Base-by-base conservation (phyloP, 148 eudicot species). In the Vaccinium vitisidaea region DNA sequence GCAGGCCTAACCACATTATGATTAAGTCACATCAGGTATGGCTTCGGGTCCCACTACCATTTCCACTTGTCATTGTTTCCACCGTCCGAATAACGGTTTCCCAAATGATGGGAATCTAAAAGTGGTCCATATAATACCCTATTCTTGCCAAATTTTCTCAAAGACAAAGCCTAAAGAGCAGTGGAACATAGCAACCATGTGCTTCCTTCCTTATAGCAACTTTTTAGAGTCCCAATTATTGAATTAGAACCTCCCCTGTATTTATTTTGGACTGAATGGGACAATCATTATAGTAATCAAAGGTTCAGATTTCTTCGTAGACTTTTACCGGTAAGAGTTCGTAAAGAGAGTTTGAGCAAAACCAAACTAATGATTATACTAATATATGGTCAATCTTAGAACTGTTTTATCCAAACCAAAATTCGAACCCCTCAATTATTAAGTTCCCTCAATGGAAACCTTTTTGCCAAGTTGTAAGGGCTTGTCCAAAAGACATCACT, bases 121-220 rank as follows among this genome's bases (percentile, higher is more conserved):
- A 6, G 80, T 49, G 80, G 80, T 77, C 80, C 80, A 13, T 13
- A 0, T 1, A n/a, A 0, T 1, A n/a, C 55, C 1, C 53, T n/a
- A 6, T 10, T 63, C 30, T 23, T 63, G 70, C 30, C 71, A 65
- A 65, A 0, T 65, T 65, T 63, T 8, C 65, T 27, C 59, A 50
- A 50, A 25, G 21, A 25, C 58, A 77, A 77, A 77, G 55, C 39
- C 7, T 3, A 52, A 52, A 6, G 56, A 23, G 80, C 58, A 23
- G 80, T 77, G 80, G 80, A 61, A 50, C 80, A 77, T 15, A 13
- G 59, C 59, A 52, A 50, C 11, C 32, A 23, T 30, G 73, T 67
- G 36, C 36, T 25, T 15, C 39, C 36, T 25, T 15, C 39, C 56
- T n/a, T 8, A 2, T 6, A 36, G 23, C 48, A 19, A 75, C 23